Evolutionary conservation across 768 basidiomycete species (phyloP).

Genomic region (Candolleomyces eurysporus): DNA sequence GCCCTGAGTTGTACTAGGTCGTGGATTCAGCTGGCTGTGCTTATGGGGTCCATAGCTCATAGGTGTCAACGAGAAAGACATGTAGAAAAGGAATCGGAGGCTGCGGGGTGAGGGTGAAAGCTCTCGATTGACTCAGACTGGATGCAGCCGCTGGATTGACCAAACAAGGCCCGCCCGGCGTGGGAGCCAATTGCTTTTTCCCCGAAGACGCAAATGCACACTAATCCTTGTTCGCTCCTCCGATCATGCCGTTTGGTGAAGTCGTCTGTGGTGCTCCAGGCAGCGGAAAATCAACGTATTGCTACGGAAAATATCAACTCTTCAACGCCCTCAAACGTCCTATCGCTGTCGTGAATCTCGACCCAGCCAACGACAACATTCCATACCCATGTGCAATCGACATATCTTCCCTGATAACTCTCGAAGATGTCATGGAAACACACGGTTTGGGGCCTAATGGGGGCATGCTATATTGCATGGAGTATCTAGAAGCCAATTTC

Average conservation of each 20-base stretch:
- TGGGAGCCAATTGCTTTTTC: too few species aligned
- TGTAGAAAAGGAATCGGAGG: too few species aligned
- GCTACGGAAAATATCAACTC: conserved; percentile 85
- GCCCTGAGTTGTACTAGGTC: too few species aligned
- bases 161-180: too few species aligned
- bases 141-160: too few species aligned
- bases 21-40: too few species aligned
- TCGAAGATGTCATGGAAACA: conserved; percentile 83
- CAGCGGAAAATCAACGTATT: conserved; percentile 86
- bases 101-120: too few species aligned
- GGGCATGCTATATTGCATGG: conserved; percentile 94
- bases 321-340: conserved; percentile 84
- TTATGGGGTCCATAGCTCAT: too few species aligned
- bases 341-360: conserved; percentile 90
- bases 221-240: background rate
- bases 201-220: too few species aligned
- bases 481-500: conserved; percentile 92
- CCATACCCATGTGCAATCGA: conserved; percentile 91
- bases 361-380: conserved; percentile 88
- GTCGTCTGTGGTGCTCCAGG: conserved; percentile 85
- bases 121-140: too few species aligned
- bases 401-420: conserved; percentile 81
- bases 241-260: conserved; percentile 81
- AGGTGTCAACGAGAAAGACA: too few species aligned
- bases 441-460: conserved; percentile 92